These are phyloP conservation scores for Strobilomyces dryophilus DNA, from an alignment of 768 basidiomycete genomes.

Conservation along the genomic window DNA sequence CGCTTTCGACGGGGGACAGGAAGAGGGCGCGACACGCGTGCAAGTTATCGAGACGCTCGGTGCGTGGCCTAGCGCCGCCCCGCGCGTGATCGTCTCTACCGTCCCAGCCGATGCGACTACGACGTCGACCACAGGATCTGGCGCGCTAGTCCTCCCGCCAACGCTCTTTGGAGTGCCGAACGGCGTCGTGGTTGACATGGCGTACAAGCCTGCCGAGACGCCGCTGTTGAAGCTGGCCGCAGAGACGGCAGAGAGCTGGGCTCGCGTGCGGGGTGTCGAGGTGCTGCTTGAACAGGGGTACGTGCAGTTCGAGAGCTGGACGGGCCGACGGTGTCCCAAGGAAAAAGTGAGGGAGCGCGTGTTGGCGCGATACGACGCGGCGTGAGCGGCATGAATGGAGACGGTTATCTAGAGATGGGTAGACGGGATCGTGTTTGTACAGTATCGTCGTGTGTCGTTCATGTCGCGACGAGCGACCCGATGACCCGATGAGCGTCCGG, in stretches of 20 bases:
- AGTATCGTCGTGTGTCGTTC: too few species aligned
- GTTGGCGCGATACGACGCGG: conserved; percentile 39
- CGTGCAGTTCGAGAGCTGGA: conserved; percentile 82
- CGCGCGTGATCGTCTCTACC: conserved; percentile 82
- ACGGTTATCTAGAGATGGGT: too few species aligned
- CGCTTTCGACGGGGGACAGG: conserved; percentile 46
- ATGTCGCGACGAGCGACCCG: too few species aligned
- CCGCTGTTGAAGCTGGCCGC: conserved; percentile 71
- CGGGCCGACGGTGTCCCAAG: conserved; percentile 57
- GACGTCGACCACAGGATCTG: neutral
- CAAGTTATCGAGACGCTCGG: conserved; percentile 57
- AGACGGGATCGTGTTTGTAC: too few species aligned
- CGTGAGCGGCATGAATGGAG: neutral
- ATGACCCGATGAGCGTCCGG: too few species aligned
- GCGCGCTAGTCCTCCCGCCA: conserved; percentile 47
- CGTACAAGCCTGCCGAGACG: conserved; percentile 86
- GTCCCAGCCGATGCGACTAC: conserved; percentile 72
- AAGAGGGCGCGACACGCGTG: conserved; percentile 38
- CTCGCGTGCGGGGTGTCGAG: conserved; percentile 71
- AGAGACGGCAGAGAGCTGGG: conserved; percentile 52
- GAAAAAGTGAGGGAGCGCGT: conserved; percentile 44
- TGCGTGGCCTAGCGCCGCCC: conserved; percentile 46
- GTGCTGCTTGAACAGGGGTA: conserved; percentile 88
- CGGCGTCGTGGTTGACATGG: conserved; percentile 87
- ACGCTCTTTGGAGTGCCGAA: conserved; percentile 59